phyloP scores from a whole-genome alignment of 2,329 filamentous ascomycete species.

The Neofusicoccum umdonicola region DNA sequence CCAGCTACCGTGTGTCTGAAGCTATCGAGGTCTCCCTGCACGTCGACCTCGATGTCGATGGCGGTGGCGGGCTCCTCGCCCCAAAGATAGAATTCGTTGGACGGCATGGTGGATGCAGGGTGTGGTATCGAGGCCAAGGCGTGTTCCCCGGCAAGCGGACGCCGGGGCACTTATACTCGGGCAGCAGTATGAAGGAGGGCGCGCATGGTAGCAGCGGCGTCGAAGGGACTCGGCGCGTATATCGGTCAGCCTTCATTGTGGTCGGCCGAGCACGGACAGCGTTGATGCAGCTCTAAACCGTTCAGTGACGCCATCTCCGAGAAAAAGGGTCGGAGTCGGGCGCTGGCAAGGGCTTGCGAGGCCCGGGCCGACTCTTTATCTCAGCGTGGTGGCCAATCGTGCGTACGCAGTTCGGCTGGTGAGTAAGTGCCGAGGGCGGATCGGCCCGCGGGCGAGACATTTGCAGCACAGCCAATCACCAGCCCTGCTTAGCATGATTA shows the following conservation, averaged over 20 bases:
- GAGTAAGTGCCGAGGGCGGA: neutral
- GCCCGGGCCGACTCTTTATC: neutral
- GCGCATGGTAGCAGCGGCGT: too few species aligned
- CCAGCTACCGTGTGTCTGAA: slow-evolving; percentile 27
- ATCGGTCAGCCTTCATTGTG: neutral
- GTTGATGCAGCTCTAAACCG: neutral
- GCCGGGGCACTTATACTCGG: neutral
- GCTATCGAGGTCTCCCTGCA: slow-evolving; percentile 25
- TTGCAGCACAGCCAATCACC: neutral
- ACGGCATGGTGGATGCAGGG: neutral
- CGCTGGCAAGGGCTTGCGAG: neutral
- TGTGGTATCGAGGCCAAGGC: neutral
- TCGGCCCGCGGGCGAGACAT: neutral
- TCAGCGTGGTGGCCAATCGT: too few species aligned
- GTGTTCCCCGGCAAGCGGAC: neutral
- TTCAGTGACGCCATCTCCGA: neutral
- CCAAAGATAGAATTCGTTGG: slow-evolving; percentile 27
- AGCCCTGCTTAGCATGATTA: neutral
- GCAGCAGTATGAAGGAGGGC: neutral
- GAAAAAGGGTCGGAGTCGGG: neutral
- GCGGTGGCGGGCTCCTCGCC: slow-evolving; percentile 26
- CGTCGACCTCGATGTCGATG: slow-evolving; percentile 25
- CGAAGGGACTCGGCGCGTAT: neutral
- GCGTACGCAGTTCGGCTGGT: neutral
- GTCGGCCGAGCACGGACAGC: slow-evolving; percentile 2